phyloP scores from a whole-genome alignment of 345 rosid species.

The Camelina neglecta region DNA sequence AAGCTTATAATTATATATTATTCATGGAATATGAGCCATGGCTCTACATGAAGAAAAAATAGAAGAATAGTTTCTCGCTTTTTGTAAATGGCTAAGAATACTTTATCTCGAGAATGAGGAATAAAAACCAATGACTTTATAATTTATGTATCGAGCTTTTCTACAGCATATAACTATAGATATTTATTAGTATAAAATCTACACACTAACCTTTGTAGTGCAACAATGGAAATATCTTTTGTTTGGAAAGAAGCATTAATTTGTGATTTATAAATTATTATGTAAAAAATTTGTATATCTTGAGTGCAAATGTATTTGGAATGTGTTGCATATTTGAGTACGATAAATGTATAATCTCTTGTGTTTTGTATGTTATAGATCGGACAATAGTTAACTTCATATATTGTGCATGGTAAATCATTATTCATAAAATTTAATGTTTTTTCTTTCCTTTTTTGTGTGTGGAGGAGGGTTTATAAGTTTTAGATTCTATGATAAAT shows the following conservation, averaged over 20 bases:
- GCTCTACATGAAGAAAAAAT: conserved; percentile 38
- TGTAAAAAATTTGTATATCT: neutral
- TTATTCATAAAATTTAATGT: neutral
- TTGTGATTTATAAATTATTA: neutral
- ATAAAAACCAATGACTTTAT: conserved; percentile 21
- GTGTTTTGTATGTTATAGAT: neutral
- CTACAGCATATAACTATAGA: conserved; percentile 7
- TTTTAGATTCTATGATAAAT: neutral
- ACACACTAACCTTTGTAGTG: neutral
- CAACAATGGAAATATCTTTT: neutral
- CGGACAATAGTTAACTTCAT: neutral
- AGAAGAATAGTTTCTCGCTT: conserved; percentile 40
- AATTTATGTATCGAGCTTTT: neutral
- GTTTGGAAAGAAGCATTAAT: neutral
- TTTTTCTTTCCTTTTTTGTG: no score
- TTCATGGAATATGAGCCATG: conserved; percentile 42
- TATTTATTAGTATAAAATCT: neutral
- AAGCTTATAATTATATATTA: conserved; percentile 24
- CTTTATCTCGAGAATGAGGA: conserved; percentile 35
- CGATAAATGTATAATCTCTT: neutral
- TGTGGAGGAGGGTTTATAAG: neutral
- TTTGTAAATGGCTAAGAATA: conserved; percentile 42
- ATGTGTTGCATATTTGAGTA: neutral
- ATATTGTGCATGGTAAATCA: neutral
- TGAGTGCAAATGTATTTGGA: neutral